Percentiles rank a stretch among this genome's conserved stretches.
These are phyloP conservation scores for Aureobasidium leucospermi DNA, from an alignment of 2,329 filamentous ascomycete species.

Conservation along the genomic window DNA sequence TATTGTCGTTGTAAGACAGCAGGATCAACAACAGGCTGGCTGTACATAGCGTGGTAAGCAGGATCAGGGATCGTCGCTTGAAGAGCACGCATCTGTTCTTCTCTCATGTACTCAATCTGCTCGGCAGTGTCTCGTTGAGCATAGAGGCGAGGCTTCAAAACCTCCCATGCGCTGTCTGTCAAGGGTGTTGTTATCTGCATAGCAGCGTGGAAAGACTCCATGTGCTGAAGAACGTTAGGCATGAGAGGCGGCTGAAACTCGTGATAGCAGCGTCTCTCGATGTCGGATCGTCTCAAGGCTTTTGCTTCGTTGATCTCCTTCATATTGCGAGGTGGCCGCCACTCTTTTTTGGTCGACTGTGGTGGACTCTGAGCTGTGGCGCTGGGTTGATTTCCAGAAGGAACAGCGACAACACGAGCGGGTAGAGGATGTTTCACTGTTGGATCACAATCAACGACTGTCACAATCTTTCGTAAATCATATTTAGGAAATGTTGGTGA, in stretches of 20 bases:
- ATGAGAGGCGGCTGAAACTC: constrained; percentile 59
- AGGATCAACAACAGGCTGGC: constrained; percentile 49
- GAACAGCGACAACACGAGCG: constrained; percentile 9
- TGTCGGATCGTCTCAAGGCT: constrained; percentile 57
- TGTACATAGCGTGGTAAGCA: constrained; percentile 40
- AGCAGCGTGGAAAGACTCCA: constrained; percentile 67
- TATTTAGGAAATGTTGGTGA: too few relatives aligned
- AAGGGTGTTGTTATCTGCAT: constrained; percentile 62
- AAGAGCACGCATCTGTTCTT: constrained; percentile 27
- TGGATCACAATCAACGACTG: constrained; percentile 18
- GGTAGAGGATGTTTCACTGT: constrained; percentile 14
- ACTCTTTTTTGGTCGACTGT: constrained; percentile 9
- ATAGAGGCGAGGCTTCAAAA: constrained; percentile 60
- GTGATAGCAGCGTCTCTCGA: constrained; percentile 58
- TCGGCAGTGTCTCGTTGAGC: constrained; percentile 61
- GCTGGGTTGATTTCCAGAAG: neutral
- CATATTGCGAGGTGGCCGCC: constrained; percentile 40
- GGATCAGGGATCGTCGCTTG: constrained; percentile 42
- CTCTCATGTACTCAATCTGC: constrained; percentile 44
- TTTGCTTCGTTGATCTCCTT: constrained; percentile 59
- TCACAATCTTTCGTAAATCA: neutral
- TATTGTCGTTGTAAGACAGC: constrained; percentile 56
- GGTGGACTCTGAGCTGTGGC: neutral
- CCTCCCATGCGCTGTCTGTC: constrained; percentile 61
- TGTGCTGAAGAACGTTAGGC: constrained; percentile 56